Conservation (phyloP, 495 filamentous ascomycete genomes). For the Trichoderma orchidacearum region DNA sequence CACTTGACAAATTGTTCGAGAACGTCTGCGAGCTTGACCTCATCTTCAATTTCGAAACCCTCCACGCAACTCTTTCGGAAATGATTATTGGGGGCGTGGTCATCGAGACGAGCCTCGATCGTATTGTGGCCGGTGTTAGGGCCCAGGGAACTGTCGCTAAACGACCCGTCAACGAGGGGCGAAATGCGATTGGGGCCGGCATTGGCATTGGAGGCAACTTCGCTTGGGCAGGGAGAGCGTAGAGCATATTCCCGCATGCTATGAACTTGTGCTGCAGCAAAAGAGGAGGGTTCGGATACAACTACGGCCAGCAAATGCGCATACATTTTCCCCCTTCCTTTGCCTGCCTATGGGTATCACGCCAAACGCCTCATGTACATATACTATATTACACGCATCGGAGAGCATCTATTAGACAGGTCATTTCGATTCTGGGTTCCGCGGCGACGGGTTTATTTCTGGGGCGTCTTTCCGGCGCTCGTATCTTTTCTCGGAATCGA, state of each 20-base stretch:
- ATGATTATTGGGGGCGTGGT: slow-evolving; percentile 96
- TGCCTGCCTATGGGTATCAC: background rate
- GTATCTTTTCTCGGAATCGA: slow-evolving; percentile 9
- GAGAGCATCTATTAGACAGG: background rate
- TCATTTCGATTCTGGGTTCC: background rate
- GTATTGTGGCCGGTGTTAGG: slow-evolving; percentile 73
- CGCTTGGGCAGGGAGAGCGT: slow-evolving; percentile 43
- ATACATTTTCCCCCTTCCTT: background rate
- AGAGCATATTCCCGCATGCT: background rate
- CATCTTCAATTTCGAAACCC: slow-evolving; percentile 96
- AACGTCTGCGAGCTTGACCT: slow-evolving; percentile 97
- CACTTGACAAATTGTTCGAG: slow-evolving; percentile 88
- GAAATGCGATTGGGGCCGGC: slow-evolving; percentile 23
- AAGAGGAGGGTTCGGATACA: slow-evolving; percentile 3
- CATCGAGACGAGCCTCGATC: slow-evolving; percentile 80
- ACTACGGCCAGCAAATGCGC: background rate
- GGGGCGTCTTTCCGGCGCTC: slow-evolving; percentile 6
- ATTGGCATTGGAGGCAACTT: slow-evolving; percentile 42
- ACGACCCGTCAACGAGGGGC: slow-evolving; percentile 44
- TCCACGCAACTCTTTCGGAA: slow-evolving; percentile 82
- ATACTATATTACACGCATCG: background rate
- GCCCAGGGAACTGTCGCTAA: slow-evolving; percentile 67
- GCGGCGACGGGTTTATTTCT: background rate
- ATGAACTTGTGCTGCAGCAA: background rate
- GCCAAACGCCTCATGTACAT: slow-evolving; percentile 1